Percentiles rank a stretch among this genome's conserved stretches.
Conservation (phyloP, 2,329 filamentous ascomycete species). For the Pseudogymnoascus sp. region DNA sequence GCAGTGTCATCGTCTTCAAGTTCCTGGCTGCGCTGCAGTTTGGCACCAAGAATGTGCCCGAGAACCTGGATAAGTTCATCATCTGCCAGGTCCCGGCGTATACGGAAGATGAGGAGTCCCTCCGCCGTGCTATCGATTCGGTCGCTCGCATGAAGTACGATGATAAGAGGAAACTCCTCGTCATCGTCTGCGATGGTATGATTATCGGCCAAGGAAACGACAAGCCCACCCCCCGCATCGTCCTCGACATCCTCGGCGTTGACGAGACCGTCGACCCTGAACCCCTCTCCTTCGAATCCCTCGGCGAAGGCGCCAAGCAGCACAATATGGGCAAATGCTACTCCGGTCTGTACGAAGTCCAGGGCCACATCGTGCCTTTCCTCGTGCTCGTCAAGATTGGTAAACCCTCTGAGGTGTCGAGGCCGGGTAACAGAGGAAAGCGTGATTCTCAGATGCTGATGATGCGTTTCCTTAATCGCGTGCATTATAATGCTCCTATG, state of each 20-base stretch:
- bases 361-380: slow-evolving; percentile 97
- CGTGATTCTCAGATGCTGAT: slow-evolving; percentile 98
- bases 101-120: slow-evolving; percentile 92
- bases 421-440: slow-evolving; percentile 94
- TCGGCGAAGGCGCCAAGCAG: slow-evolving; percentile 93
- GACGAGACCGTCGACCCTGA: slow-evolving; percentile 91
- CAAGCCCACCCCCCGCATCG: slow-evolving; percentile 92
- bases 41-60: slow-evolving; percentile 80
- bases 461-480: slow-evolving; percentile 98
- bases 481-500: slow-evolving; percentile 97
- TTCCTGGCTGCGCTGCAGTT: slow-evolving; percentile 92
- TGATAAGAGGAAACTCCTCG: slow-evolving; percentile 96
- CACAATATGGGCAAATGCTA: slow-evolving; percentile 99
- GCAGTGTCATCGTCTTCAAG: slow-evolving; percentile 73
- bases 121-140: slow-evolving; percentile 89
- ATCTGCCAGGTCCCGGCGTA: slow-evolving; percentile 98
- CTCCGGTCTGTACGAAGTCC: slow-evolving; percentile 93
- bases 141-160: slow-evolving; percentile 92
- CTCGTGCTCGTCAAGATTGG: slow-evolving; percentile 95
- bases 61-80: slow-evolving; percentile 95
- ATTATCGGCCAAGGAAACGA: slow-evolving; percentile 96
- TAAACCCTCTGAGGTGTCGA: slow-evolving; percentile 66
- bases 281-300: slow-evolving; percentile 89
- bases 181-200: slow-evolving; percentile 93
- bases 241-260: slow-evolving; percentile 93